Evolutionary conservation across 805 yeast species (phyloP).

Genomic region (Blastobotrys terrestris): DNA sequence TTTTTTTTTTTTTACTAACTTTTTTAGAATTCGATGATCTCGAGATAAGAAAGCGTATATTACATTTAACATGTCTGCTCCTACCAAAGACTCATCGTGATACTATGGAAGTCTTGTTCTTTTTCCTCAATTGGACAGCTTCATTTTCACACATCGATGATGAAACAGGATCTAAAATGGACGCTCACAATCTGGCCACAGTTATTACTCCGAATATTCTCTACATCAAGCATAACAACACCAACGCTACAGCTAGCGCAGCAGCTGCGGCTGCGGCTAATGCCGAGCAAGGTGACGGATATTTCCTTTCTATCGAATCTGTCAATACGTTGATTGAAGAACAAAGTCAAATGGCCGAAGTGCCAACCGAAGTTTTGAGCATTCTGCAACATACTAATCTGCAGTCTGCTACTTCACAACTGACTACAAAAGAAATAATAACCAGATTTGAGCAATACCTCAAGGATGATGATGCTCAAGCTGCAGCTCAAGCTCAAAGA

Average conservation of each 20-base stretch:
- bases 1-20: background rate
- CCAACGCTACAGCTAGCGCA: constrained; percentile 9
- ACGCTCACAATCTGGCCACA: constrained; percentile 88
- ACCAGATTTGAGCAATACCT: constrained; percentile 18
- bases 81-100: constrained; percentile 80
- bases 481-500: constrained; percentile 1
- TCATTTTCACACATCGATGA: constrained; percentile 92
- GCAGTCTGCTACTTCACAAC: constrained; percentile 15
- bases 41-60: constrained; percentile 44
- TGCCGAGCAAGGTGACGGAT: constrained; percentile 33
- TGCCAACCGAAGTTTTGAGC: constrained; percentile 60
- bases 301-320: constrained; percentile 86
- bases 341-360: constrained; percentile 69
- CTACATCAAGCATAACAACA: constrained; percentile 39
- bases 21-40: constrained; percentile 37
- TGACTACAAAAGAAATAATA: constrained; percentile 26
- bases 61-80: constrained; percentile 64
- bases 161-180: constrained; percentile 92
- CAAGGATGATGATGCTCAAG: constrained; percentile 5
- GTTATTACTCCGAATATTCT: constrained; percentile 91
- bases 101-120: constrained; percentile 74
- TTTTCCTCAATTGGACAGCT: constrained; percentile 90
- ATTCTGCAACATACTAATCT: constrained; percentile 42
- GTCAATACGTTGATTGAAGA: constrained; percentile 75
- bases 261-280: constrained; percentile 11